Percentiles rank a stretch among this genome's conserved stretches.
These are phyloP conservation scores for Jaapia argillacea DNA, from an alignment of 768 basidiomycete genomes.

Conservation along the genomic window DNA sequence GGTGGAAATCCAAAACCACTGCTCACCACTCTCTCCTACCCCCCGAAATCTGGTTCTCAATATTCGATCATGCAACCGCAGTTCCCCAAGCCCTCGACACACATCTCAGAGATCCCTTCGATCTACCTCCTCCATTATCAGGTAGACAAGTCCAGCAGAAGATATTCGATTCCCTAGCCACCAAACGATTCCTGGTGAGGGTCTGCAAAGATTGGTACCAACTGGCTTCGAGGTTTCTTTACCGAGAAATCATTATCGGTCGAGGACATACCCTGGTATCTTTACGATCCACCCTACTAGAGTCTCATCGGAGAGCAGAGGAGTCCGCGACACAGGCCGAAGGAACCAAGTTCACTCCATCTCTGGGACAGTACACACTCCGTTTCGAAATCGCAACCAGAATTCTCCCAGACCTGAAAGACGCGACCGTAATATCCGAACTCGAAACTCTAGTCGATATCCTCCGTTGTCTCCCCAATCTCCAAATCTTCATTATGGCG, in stretches of 20 bases:
- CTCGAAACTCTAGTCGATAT: conserved; percentile 5
- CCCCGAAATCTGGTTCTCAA: too few species aligned
- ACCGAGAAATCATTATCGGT: conserved; percentile 15
- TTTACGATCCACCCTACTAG: conserved; percentile 9
- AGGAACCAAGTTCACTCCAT: too few species aligned
- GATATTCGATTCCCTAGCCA: conserved; percentile 14
- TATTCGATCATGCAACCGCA: too few species aligned
- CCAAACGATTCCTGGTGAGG: conserved; percentile 16
- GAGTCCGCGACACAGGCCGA: conserved; percentile 6
- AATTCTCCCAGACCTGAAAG: conserved; percentile 2
- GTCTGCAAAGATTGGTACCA: conserved; percentile 21
- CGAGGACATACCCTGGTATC: conserved; percentile 11
- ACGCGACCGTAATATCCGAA: conserved; percentile 1
- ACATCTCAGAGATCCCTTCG: too few species aligned
- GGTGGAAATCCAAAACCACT: too few species aligned
- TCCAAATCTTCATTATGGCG: conserved; percentile 8
- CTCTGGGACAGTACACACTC: conserved; percentile 14
- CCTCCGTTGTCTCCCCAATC: conserved; percentile 11
- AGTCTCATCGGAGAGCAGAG: too few species aligned
- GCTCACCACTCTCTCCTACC: too few species aligned
- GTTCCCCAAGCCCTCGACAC: too few species aligned
- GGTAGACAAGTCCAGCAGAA: too few species aligned
- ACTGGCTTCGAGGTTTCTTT: conserved; percentile 15
- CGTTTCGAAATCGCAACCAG: conserved; percentile 18
- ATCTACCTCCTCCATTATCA: too few species aligned